These are phyloP conservation scores for Aspergillus fumigatus DNA, from an alignment of 2,329 filamentous ascomycete genomes.

Conservation along the genomic window DNA sequence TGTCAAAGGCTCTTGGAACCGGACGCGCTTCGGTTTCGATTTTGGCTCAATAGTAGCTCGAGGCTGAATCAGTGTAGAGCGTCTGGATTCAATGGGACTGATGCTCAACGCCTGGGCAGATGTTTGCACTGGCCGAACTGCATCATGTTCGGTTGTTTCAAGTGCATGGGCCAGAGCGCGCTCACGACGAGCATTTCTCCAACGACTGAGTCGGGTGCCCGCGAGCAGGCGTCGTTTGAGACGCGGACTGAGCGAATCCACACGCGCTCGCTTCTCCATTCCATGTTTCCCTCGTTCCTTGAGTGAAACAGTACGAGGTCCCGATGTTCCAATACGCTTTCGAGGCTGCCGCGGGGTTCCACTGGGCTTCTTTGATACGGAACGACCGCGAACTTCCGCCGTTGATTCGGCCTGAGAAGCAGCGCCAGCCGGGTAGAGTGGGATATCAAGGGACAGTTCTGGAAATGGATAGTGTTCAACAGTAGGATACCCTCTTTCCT, in stretches of 20 bases:
- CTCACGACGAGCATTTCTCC: neutral
- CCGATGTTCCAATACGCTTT: neutral
- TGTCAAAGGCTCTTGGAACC: constrained; percentile 10
- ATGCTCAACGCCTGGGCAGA: neutral
- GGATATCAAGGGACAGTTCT: constrained; percentile 8
- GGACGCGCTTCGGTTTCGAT: constrained; percentile 6
- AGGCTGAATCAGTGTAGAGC: neutral
- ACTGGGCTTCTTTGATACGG: neutral
- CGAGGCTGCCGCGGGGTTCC: neutral
- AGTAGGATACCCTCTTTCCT: constrained; percentile 9
- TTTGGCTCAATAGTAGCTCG: neutral
- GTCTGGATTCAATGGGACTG: neutral
- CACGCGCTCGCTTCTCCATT: neutral
- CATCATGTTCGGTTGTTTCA: neutral
- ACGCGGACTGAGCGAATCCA: constrained; percentile 1
- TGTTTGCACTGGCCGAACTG: neutral
- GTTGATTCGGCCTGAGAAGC: neutral
- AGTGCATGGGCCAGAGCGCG: neutral
- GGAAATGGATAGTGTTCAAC: constrained; percentile 15
- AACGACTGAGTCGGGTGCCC: neutral
- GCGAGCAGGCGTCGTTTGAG: constrained; percentile 2
- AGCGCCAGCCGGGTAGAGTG: neutral
- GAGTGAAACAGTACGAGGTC: neutral
- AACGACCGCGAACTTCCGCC: neutral
- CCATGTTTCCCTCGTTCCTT: neutral